Evolutionary conservation across 2,329 filamentous ascomycete genomes (phyloP), one percentile per base, ranked within the genome.

Genomic region (Nigrograna mackinnonii): DNA sequence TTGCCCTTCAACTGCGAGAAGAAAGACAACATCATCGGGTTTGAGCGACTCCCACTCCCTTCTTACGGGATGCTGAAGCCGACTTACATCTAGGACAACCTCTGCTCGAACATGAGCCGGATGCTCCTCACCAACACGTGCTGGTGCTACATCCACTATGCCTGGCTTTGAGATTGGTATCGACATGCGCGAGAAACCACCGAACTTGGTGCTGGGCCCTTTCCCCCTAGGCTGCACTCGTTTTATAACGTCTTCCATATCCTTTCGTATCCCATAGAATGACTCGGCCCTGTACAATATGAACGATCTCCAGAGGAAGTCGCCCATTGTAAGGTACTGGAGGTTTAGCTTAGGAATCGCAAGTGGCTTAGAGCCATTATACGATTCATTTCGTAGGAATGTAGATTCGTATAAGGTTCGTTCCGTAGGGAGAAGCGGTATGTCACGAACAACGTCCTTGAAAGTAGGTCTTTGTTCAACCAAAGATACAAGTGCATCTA

Each of bases 241-340:
- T 60, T 87, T 88, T 37, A 97, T 65, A 5, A 87, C 84, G 35
- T 89, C 82, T 63, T 96, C 90, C 43, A 99, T 84, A 63, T 99
- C 90, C 60, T 91, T 92, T 34, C 91, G 84, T 46, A 99, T 92
- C 46, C 90, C 89, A 66, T 95, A 97, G 65, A 97, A 96, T 0
- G 92, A 82, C 67, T 99, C 94, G 44, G 86, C 88, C 30, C 92
- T 84, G 64, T 96, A 94, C 6, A 99, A 75, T 12, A 95, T 79
- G 58, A 97, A 86, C 0, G 92, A 91, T 49, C 95, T 83, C 91
- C 91, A 99, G n/a, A 99, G 73, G 57, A 99, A 99, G 67, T 99
- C 94, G 3, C 91, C 91, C 37, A 96, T 83, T 3, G 91, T 95
- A 12, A 99, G 77, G 68, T 99, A 99, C 62, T 99, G 94, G 20